Evolutionary conservation across 2,329 filamentous ascomycete species (phyloP), one percentile per base, ranked within the genome.

Genomic region (Incumbomyces lentus): DNA sequence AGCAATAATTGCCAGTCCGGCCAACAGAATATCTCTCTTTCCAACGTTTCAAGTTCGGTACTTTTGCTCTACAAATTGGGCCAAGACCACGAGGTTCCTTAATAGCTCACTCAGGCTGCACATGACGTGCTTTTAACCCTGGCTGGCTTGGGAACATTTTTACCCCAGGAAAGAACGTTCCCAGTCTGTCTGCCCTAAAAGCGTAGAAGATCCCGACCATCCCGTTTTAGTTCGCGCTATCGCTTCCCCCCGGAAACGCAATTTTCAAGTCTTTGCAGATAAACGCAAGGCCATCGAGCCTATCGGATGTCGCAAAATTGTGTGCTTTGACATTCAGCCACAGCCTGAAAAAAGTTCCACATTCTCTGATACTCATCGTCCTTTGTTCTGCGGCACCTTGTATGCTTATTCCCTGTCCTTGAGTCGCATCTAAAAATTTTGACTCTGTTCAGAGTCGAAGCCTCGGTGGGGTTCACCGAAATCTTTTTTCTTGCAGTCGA

Each of bases 1-100:
- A 55, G 34, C 55, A 55, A 34, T 57, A 38, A 17, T 42, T 7
- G 22, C 22, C 8, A 26, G 8, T 26, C 5, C 22, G 5, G 8
- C 22, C 22, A 26, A 26, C 8, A 26, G 22, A 26, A 26, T 5
- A n/a, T n/a, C n/a, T n/a, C n/a, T n/a, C n/a, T n/a, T n/a, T 26
- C 8, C 22, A 26, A 8, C 8, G 22, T 22, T 30, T 12, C 10
- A 12, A 17, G 3, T 32, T 16, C 6, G 5, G 22, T 42, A 33
- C 26, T 42, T 42, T 17, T 13, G 29, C 40, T 26, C 7, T 8
- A 14, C 12, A 5, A 8, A 8, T 8, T 4, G 8, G 22, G 22
- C 8, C 5, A 8, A 4, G 22, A 26, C 22, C 22, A n/a, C n/a
- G n/a, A n/a, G n/a, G n/a, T n/a, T n/a, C n/a, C n/a, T n/a, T n/a